These are phyloP conservation scores for Blastobotrys buckinghamii DNA, from an alignment of 1,139 yeast genomes.

Conservation along the genomic window DNA sequence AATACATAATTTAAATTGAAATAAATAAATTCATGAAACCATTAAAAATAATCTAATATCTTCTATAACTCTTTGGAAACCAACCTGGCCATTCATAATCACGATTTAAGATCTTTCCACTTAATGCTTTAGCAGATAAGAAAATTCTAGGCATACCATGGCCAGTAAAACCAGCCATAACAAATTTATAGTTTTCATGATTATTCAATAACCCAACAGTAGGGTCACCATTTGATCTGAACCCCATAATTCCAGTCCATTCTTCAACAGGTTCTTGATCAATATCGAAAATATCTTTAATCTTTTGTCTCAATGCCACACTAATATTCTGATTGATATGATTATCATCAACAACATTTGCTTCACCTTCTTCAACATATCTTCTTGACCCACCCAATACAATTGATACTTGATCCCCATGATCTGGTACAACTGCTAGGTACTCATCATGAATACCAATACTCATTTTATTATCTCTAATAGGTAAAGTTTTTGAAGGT, in stretches of 20 bases:
- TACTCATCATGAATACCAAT: slow-evolving; percentile 14
- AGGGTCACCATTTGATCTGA: slow-evolving; percentile 21
- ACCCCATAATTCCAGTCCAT: slow-evolving; percentile 43
- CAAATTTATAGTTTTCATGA: slow-evolving; percentile 22
- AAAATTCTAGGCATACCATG: slow-evolving; percentile 47
- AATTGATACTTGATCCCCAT: slow-evolving; percentile 6
- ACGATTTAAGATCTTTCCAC: slow-evolving; percentile 14
- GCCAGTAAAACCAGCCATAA: slow-evolving; percentile 43
- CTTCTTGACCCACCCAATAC: slow-evolving; percentile 30
- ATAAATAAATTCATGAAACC: not conserved
- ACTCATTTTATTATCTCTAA: slow-evolving; percentile 6
- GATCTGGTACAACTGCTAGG: slow-evolving; percentile 9
- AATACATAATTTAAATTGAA: no score
- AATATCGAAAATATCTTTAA: slow-evolving; percentile 19
- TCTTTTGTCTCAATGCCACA: slow-evolving; percentile 17
- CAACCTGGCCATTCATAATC: slow-evolving; percentile 20
- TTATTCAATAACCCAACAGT: slow-evolving; percentile 21
- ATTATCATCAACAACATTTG: slow-evolving; percentile 20
- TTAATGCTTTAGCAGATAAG: slow-evolving; percentile 24
- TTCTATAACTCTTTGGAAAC: slow-evolving; percentile 17
- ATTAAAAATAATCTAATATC: not conserved
- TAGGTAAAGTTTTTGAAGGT: slow-evolving; percentile 1
- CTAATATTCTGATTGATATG: slow-evolving; percentile 17
- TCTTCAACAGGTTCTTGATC: slow-evolving; percentile 21
- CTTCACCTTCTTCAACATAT: slow-evolving; percentile 18